Base-by-base conservation (phyloP, 2,329 filamentous ascomycete species). In the Remersonia thermophila region DNA sequence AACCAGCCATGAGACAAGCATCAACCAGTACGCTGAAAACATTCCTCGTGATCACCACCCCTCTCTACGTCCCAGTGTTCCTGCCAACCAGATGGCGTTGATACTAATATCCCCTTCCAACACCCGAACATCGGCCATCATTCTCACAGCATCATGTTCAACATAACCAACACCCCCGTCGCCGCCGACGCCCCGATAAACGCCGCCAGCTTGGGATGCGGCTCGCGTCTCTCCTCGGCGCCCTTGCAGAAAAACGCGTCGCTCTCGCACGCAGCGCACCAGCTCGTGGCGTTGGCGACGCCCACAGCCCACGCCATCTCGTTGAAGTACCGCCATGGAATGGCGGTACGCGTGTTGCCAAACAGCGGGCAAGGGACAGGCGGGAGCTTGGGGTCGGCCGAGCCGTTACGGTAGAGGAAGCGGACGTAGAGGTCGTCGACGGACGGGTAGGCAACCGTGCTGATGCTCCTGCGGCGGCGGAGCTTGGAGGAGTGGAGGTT, bases 331-430 rank as follows among this genome's bases (percentile, higher is more conserved):
- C 41, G 41, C 42, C 58, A 69, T 0, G 52, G 47, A 33, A 70
- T 57, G 17, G 42, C 49, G 3, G 47, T 43, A 13, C 57, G 52
- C 15, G 47, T 48, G 23, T 52, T 48, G 3, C 54, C 53, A 27
- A 69, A 69, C 3, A 70, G 53, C 3, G 60, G 45, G 30, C 62
- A 60, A 25, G 53, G 50, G 3, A 40, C 41, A n/a, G 68, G 56
- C 0, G 49, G 41, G 0, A 55, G 52, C 4, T 52, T 49, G 1
- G 48, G 14, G 14, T 32, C 39, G 13, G 61, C 56, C 6, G 65
- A 62, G 37, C 63, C 62, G 29, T 67, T 64, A 23, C 67, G 65
- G 55, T 73, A 77, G 3, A 68, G 52, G 50, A 77, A 73, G n/a
- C 72, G 66, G 4, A 77, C 64, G 38, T 55, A 61, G 12, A 76